Evolutionary conservation across 306 rosid genomes (phyloP).

Genomic region (Sphenostylis stenocarpa): DNA sequence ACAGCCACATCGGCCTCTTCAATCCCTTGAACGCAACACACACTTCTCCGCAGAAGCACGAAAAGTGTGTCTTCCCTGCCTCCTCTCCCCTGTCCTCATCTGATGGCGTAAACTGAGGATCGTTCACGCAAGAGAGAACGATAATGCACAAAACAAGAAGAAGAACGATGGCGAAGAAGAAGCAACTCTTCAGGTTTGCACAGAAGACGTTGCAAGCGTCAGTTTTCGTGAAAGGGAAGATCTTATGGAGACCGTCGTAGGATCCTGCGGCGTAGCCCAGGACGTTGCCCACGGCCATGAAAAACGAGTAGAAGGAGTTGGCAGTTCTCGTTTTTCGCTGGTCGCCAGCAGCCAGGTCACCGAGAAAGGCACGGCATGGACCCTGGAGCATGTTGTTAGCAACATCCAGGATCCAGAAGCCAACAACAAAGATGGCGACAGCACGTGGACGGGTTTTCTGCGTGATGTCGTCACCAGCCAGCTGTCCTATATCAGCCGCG

Average conservation of each 20-base stretch:
- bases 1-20: constrained; percentile 61
- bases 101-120: background rate
- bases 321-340: constrained; percentile 37
- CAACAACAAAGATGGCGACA: constrained; percentile 47
- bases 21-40: constrained; percentile 37
- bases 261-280: constrained; percentile 70
- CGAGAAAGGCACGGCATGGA: constrained; percentile 62
- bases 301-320: constrained; percentile 54
- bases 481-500: constrained; percentile 67
- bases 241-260: constrained; percentile 20
- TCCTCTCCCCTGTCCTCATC: accelerated
- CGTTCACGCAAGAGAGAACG: constrained; percentile 42
- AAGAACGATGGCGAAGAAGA: constrained; percentile 52
- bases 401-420: constrained; percentile 69
- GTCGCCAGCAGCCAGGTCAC: constrained; percentile 49
- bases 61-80: background rate
- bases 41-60: constrained; percentile 31
- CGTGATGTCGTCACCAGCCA: constrained; percentile 30
- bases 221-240: constrained; percentile 59
- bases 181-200: constrained; percentile 69
- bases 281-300: constrained; percentile 73
- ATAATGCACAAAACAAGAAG: background rate
- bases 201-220: constrained; percentile 61
- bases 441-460: constrained; percentile 37
- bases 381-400: constrained; percentile 78